Base-by-base conservation (phyloP, 768 basidiomycete species). In the Kwoniella europaea region DNA sequence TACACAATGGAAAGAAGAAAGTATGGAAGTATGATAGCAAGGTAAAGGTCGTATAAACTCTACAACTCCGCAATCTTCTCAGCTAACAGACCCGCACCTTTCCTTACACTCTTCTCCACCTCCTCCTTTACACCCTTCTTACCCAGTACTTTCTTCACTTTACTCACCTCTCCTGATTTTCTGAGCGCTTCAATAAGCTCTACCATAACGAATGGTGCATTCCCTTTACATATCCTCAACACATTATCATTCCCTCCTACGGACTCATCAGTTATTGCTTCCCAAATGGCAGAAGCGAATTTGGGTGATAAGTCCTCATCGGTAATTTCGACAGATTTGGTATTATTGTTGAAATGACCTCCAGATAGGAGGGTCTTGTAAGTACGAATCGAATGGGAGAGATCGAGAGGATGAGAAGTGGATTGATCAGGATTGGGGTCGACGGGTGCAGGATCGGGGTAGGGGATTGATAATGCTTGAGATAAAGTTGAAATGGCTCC, bases 331-430 rank as follows among this genome's bases (percentile, higher is more conserved):
- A 95, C 85, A 2, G 86, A 71, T 22, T 86, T 86, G 2, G 88
- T 87, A 0, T 87, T 81, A 42, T 89, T 90, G 71, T 89, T 89
- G 84, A 90, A 97, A 80, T 95, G 93, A 0, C 94, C 94, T 5
- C 94, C 94, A 79, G 95, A 93, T 1, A 97, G 86, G 6, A 97
- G 88, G 6, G 89, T 89, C 82, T 97, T 97, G 87, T 93, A 95
- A 60, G 94, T 79, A 52, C 94, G 88, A 3, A 92, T 90, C 0
- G 90, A 88, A 76, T 93, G 92, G 1, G 93, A 88, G 13, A 94
- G 86, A 77, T 95, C 91, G 68, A 95, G 90, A 16, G 88, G 87
- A 82, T 94, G 92, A 0, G 87, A 86, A 12, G 80, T 81, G 4
- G 66, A 44, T 4, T 62, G 68, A 57, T 65, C 54, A 1, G 79